A percentile compares a stretch with the other conserved stretches of the same genome.
phyloP scores from a whole-genome alignment of 2,329 filamentous ascomycete genomes.

The Boeremia exigua region DNA sequence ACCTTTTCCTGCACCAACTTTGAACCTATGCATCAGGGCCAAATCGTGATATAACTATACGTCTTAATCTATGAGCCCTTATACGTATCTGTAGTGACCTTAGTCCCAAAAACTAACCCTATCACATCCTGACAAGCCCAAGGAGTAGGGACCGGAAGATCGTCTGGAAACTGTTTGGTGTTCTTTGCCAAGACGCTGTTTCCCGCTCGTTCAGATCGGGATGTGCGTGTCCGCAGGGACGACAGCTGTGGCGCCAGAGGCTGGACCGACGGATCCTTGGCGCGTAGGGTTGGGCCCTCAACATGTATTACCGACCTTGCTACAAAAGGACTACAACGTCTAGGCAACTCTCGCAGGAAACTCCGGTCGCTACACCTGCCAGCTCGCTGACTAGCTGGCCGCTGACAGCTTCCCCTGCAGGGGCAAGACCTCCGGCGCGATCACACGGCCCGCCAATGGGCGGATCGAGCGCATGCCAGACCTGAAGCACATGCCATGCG shows the following conservation, averaged over 20 bases:
- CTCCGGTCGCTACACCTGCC: neutral
- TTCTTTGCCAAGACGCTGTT: too few species aligned
- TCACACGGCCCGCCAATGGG: neutral
- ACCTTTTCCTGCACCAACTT: too few species aligned
- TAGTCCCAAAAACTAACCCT: too few species aligned
- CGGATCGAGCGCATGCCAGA: neutral
- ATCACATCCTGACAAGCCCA: too few species aligned
- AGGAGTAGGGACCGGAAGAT: too few species aligned
- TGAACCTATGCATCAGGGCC: too few species aligned
- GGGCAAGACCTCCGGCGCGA: neutral
- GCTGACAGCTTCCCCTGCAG: neutral
- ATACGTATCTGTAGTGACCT: too few species aligned
- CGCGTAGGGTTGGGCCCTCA: neutral
- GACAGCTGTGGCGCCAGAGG: neutral
- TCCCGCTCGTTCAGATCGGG: too few species aligned
- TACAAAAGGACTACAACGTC: neutral
- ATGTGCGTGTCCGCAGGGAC: too few species aligned
- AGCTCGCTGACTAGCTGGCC: neutral
- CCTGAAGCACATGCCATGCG: neutral
- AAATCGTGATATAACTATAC: too few species aligned
- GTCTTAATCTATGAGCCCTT: too few species aligned
- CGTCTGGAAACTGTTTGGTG: too few species aligned
- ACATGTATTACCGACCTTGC: neutral
- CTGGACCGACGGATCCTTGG: neutral
- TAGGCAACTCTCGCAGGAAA: neutral